phyloP scores from a whole-genome alignment of 371 early-diverging fungal species.

The Mortierella sp. region DNA sequence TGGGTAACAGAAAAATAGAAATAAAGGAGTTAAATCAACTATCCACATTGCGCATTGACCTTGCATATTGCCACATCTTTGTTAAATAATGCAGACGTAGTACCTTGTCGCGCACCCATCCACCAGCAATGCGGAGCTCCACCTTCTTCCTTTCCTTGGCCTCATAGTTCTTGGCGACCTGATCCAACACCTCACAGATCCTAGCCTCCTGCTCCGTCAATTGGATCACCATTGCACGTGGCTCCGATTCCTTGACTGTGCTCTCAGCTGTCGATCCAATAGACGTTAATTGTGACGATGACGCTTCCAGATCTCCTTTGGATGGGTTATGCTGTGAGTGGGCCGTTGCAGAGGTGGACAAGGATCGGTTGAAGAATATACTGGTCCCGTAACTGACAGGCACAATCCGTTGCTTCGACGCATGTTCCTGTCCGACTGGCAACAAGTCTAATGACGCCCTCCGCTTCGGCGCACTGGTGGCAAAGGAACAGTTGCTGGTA shows the following conservation, averaged over 20 bases:
- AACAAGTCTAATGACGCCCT: slow-evolving; percentile 8
- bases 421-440: background rate
- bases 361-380: slow-evolving; percentile 6
- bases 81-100: background rate
- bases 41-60: no score
- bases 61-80: background rate
- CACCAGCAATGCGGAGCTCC: slow-evolving; percentile 94
- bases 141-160: slow-evolving; percentile 66
- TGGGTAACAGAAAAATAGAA: background rate
- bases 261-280: background rate
- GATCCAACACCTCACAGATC: slow-evolving; percentile 72
- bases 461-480: background rate
- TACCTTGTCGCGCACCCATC: slow-evolving; percentile 99
- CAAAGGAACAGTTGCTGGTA: background rate
- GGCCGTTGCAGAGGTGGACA: background rate
- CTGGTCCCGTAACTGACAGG: slow-evolving; percentile 18
- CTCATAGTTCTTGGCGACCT: slow-evolving; percentile 70
- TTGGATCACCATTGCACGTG: slow-evolving; percentile 29
- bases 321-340: background rate
- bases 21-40: background rate
- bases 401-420: background rate
- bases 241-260: background rate
- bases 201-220: slow-evolving; percentile 69
- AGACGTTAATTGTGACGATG: background rate
- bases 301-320: background rate